A percentile compares a stretch with the other conserved stretches of the same genome.
Evolutionary conservation across 2,329 filamentous ascomycete genomes (phyloP).

Genomic region (Alternaria sp.): DNA sequence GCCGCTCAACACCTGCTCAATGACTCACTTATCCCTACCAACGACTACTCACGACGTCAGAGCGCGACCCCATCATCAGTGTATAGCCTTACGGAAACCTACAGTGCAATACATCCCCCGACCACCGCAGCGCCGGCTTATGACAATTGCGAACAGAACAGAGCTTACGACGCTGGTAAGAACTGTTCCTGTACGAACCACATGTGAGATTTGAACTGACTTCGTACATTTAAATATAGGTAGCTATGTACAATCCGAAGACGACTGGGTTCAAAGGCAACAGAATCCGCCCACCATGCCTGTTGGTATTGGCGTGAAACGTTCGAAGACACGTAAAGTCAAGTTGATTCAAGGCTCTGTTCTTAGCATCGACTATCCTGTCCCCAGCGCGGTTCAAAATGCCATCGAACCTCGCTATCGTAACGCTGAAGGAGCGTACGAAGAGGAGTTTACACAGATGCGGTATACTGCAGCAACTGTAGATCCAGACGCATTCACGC

Average conservation of each 20-base stretch:
- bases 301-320: background rate
- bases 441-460: slow-evolving; percentile 18
- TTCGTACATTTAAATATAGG: background rate
- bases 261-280: background rate
- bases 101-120: too few species aligned
- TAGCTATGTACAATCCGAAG: background rate
- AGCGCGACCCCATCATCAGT: too few species aligned
- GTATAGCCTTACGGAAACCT: too few species aligned
- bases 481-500: slow-evolving; percentile 96
- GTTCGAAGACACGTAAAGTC: background rate
- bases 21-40: background rate
- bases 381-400: background rate
- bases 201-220: background rate
- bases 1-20: background rate
- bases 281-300: background rate
- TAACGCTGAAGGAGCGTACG: background rate
- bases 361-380: background rate
- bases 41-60: background rate
- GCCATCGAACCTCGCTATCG: background rate
- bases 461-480: slow-evolving; percentile 92
- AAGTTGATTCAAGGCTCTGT: background rate
- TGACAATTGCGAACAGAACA: too few species aligned
- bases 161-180: too few species aligned
- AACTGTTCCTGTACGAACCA: too few species aligned
- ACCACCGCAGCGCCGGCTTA: too few species aligned